Conservation (phyloP, 208 protist genomes). For the Phytomonas serpens region DNA sequence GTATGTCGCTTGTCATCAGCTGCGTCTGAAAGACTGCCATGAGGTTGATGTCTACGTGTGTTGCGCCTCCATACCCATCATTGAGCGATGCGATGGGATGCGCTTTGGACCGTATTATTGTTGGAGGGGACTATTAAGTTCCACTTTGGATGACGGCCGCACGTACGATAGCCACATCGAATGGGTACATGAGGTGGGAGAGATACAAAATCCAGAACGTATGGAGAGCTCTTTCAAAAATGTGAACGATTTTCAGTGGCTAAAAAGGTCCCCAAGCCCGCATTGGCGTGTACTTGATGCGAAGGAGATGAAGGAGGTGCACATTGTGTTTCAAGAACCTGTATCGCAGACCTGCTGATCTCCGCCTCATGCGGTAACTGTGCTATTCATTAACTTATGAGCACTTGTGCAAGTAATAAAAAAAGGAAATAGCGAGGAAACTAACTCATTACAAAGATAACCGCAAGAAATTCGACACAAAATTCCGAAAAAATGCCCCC, state of each 20-base stretch:
- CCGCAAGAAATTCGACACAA: not conserved
- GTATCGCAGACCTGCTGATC: slow-evolving; percentile 6
- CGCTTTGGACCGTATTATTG: slow-evolving; percentile 70
- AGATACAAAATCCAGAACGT: slow-evolving; percentile 26
- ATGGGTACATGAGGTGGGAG: slow-evolving; percentile 55
- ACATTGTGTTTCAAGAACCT: slow-evolving; percentile 14
- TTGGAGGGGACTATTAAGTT: slow-evolving; percentile 58
- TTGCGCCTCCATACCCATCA: slow-evolving; percentile 75
- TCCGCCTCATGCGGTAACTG: not conserved
- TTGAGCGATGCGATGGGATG: slow-evolving; percentile 62
- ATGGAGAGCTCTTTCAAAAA: slow-evolving; percentile 33
- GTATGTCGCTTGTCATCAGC: slow-evolving; percentile 81
- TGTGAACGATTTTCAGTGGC: slow-evolving; percentile 86
- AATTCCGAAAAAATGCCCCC: not conserved
- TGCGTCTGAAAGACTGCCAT: slow-evolving; percentile 71
- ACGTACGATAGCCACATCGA: slow-evolving; percentile 33
- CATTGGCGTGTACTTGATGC: slow-evolving; percentile 63
- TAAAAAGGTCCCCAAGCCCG: slow-evolving; percentile 67
- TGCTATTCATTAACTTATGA: not conserved
- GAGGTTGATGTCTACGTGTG: slow-evolving; percentile 70
- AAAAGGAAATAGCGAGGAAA: not conserved
- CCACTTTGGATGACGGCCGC: slow-evolving; percentile 15
- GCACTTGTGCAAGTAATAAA: not conserved
- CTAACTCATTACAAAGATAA: not conserved
- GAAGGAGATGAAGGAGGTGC: slow-evolving; percentile 19